A percentile compares a stretch with the other conserved stretches of the same genome.
These are phyloP conservation scores for Ocimum tenuiflorum DNA, from an alignment of 257 asterid species.

Conservation along the genomic window DNA sequence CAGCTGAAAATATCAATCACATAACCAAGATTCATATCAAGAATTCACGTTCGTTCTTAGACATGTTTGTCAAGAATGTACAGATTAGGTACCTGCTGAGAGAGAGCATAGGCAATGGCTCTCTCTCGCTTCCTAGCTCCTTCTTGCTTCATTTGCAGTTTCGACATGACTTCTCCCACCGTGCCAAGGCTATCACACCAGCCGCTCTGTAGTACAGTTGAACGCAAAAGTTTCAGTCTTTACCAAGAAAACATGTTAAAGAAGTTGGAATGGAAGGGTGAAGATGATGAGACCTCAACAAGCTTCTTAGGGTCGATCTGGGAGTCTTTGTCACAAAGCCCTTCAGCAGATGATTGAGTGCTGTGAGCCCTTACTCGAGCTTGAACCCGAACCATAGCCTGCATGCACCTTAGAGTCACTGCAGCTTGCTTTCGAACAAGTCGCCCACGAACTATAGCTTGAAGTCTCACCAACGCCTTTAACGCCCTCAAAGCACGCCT, in stretches of 20 bases:
- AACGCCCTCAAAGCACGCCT: conserved; percentile 82
- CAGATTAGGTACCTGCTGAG: conserved; percentile 48
- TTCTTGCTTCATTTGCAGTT: conserved; percentile 71
- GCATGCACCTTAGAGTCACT: conserved; percentile 79
- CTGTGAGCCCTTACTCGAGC: conserved; percentile 71
- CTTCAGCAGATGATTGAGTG: conserved; percentile 33
- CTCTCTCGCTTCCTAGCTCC: conserved; percentile 90
- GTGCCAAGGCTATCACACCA: conserved; percentile 89
- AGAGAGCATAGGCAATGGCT: conserved; percentile 61
- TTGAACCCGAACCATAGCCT: conserved; percentile 77
- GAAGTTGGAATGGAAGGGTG: background rate
- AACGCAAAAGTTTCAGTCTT: background rate
- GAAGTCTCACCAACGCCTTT: conserved; percentile 79
- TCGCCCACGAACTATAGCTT: conserved; percentile 87
- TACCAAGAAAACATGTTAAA: background rate
- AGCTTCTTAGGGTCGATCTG: conserved; percentile 38
- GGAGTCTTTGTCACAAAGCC: conserved; percentile 9
- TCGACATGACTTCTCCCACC: conserved; percentile 55
- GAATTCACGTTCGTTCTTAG: background rate
- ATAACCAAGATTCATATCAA: background rate
- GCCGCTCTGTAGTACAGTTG: conserved; percentile 37
- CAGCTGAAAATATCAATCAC: background rate
- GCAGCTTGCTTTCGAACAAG: conserved; percentile 82
- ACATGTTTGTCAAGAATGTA: background rate
- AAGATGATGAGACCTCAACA: conserved; percentile 50